phyloP scores from a whole-genome alignment of 2,329 filamentous ascomycete species.

The Hypomyces rosellus region DNA sequence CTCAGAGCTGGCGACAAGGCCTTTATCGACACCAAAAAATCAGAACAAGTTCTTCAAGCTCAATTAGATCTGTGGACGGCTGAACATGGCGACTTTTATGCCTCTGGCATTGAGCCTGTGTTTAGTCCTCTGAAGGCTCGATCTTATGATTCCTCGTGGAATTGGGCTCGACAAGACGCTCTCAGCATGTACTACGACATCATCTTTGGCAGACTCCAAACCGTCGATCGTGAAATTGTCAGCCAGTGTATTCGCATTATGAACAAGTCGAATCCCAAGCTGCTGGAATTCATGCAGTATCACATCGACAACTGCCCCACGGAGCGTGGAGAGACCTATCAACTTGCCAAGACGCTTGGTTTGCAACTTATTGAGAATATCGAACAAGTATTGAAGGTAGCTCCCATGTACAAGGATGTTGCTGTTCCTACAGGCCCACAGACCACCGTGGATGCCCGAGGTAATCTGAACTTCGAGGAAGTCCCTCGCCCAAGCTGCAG shows the following conservation, averaged over 20 bases:
- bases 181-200: conserved; percentile 99
- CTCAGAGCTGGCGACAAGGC: conserved; percentile 95
- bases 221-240: conserved; percentile 94
- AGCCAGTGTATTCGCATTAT: conserved; percentile 98
- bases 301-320: conserved; percentile 98
- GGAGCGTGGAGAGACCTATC: conserved; percentile 93
- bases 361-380: conserved; percentile 95
- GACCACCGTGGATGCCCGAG: conserved; percentile 85
- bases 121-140: conserved; percentile 93
- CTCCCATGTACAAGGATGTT: conserved; percentile 95
- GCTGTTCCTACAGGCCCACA: conserved; percentile 84
- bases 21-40: conserved; percentile 75
- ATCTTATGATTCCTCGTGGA: conserved; percentile 97
- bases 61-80: conserved; percentile 92
- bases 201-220: conserved; percentile 90
- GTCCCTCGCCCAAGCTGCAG: conserved; percentile 80
- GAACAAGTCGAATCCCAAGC: conserved; percentile 94
- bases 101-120: conserved; percentile 84
- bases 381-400: conserved; percentile 75
- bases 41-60: conserved; percentile 79
- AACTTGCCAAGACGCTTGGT: conserved; percentile 92
- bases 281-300: conserved; percentile 99
- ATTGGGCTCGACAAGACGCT: conserved; percentile 96
- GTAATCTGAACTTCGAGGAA: conserved; percentile 90
- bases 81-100: conserved; percentile 96